Percentiles rank a stretch among this genome's conserved stretches.
Conservation (phyloP, 1,139 yeast genomes). For the Yamadazyma atmosphaerica region DNA sequence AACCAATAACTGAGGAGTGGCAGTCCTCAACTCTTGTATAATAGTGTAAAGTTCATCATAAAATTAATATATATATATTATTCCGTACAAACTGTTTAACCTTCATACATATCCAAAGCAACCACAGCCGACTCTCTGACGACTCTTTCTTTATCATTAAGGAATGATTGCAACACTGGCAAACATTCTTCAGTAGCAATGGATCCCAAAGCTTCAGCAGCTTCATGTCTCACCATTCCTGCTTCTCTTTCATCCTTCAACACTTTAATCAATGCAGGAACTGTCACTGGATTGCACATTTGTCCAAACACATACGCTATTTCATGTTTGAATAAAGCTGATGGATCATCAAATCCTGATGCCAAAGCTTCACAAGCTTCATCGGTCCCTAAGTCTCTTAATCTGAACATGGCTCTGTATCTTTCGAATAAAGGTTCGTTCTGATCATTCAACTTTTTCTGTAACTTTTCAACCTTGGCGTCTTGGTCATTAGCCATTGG, state of each 20-base stretch:
- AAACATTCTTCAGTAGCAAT: constrained; percentile 96
- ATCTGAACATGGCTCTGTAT: constrained; percentile 97
- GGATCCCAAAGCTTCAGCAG: constrained; percentile 97
- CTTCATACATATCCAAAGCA: constrained; percentile 97
- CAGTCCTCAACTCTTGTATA: constrained; percentile 7
- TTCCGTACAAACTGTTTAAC: constrained; percentile 40
- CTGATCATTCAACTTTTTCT: constrained; percentile 72
- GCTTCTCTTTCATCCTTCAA: constrained; percentile 78
- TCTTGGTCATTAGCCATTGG: constrained; percentile 73
- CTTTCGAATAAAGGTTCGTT: constrained; percentile 81
- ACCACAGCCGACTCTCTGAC: constrained; percentile 96
- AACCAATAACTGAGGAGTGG: constrained; percentile 73
- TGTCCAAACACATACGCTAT: constrained; percentile 98
- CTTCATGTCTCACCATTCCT: constrained; percentile 99
- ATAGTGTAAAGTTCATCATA: constrained; percentile 9
- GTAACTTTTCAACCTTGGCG: constrained; percentile 60
- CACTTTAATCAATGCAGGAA: constrained; percentile 82
- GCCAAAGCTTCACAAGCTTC: constrained; percentile 94
- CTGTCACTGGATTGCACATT: constrained; percentile 89
- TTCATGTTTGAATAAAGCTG: constrained; percentile 95
- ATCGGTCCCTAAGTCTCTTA: constrained; percentile 90
- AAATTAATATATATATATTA: constrained; percentile 2
- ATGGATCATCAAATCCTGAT: constrained; percentile 82
- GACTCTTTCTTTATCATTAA: constrained; percentile 80
- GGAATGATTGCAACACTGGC: constrained; percentile 78